Base-by-base conservation (phyloP, 2,329 filamentous ascomycete genomes). In the Paecilomyces variotii region DNA sequence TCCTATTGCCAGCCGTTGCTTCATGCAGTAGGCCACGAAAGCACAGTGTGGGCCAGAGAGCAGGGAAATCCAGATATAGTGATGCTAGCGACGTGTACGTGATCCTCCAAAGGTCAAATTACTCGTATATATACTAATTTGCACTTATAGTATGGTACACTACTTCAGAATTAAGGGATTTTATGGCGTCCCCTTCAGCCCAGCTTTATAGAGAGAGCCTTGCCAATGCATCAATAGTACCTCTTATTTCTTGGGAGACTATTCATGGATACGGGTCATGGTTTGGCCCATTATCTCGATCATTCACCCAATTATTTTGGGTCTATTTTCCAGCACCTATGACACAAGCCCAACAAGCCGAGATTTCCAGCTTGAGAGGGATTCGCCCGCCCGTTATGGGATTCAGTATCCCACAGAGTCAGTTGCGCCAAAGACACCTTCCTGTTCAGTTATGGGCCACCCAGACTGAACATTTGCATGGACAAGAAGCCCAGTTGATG, bases 301-400 rank as follows among this genome's bases (percentile, higher is more conserved):
- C 57, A 26, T 57, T 58, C 30, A 50, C 49, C 3, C 27, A 58
- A 55, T 58, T 60, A 34, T 57, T 60, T 35, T 58, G 56, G 59
- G 34, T 59, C 12, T 60, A 59, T 51, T 60, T 58, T 58, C 26
- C 35, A 3, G 53, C 54, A 30, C 56, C 56, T 10, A 28, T 60
- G 56, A 58, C 56, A 10, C 49, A 60, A 14, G 54, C 30, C 49
- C 30, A 56, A 26, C 19, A 56, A 27, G 24, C 34, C 14, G 27
- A 52, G 14, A 56, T 60, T 55, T 50, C 50, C 7, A 24, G 58
- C 11, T 12, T 56, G 28, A 54, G n/a, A 6, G 59, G 57, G n/a
- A 56, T 60, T 53, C 51, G 32, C 32, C 32, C 32, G 32, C 32
- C 32, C 2, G 32, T 9, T 34, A 34, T 34, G 32, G 32, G 32